phyloP scores from a whole-genome alignment of 2,329 filamentous ascomycete species.

The Pseudopithomyces maydicus region DNA sequence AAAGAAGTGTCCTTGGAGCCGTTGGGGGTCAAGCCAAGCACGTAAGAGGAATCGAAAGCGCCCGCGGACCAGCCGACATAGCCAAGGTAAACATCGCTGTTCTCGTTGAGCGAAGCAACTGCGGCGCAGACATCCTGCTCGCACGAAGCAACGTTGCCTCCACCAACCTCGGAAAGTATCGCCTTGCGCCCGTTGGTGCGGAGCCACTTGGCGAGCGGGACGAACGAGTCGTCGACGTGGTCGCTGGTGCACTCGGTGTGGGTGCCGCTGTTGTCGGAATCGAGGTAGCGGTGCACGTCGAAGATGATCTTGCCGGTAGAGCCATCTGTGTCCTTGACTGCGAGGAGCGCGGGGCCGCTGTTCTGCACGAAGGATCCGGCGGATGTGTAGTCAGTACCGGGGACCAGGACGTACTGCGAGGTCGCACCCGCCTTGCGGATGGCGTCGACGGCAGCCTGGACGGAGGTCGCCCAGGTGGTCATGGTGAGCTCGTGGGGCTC shows the following conservation, averaged over 20 bases:
- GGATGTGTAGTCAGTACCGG: background rate
- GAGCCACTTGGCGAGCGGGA: background rate
- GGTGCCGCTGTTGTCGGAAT: background rate
- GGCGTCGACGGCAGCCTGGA: background rate
- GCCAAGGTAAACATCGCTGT: background rate
- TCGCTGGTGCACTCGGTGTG: background rate
- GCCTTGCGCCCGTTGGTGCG: background rate
- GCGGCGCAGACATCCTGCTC: background rate
- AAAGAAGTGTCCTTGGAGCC: too few species aligned
- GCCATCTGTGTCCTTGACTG: background rate
- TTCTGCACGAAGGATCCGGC: background rate
- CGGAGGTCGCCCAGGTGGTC: background rate
- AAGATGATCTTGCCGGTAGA: background rate
- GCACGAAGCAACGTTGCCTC: background rate
- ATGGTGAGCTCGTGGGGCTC: background rate
- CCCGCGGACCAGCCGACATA: background rate
- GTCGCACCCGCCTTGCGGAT: background rate
- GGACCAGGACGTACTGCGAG: background rate
- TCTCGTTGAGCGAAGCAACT: background rate
- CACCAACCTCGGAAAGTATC: background rate
- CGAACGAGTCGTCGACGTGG: background rate
- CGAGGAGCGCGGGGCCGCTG: background rate
- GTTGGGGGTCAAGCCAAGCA: too few species aligned
- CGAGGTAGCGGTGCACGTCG: constrained; percentile 1
- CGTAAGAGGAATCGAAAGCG: background rate